Conservation (phyloP, 352 stramenopile genomes). For the Phytophthora pluvialis region DNA sequence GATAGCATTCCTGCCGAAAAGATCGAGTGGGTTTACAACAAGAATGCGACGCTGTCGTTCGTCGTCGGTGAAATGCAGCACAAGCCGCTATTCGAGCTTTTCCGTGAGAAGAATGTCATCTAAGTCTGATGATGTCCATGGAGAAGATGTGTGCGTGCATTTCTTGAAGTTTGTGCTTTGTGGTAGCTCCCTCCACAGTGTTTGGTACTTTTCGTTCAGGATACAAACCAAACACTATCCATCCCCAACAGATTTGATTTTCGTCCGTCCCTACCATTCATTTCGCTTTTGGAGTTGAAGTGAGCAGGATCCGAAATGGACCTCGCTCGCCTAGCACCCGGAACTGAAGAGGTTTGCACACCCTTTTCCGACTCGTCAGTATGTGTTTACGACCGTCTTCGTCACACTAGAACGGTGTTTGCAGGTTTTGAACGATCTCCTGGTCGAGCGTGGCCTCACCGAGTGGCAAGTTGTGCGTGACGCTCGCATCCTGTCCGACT, state of each 20-base stretch:
- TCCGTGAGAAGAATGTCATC: slow-evolving; percentile 64
- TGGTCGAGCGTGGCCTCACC: slow-evolving; percentile 40
- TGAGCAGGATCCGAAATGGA: slow-evolving; percentile 14
- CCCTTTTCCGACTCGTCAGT: background rate
- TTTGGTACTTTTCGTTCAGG: too few species aligned
- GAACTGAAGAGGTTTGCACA: slow-evolving; percentile 31
- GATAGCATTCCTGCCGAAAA: slow-evolving; percentile 76
- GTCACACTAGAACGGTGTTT: background rate
- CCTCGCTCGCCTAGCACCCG: slow-evolving; percentile 7
- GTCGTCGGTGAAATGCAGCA: slow-evolving; percentile 86
- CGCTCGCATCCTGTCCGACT: slow-evolving; percentile 22
- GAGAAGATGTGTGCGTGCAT: too few species aligned
- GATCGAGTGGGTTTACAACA: slow-evolving; percentile 90
- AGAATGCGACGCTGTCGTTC: slow-evolving; percentile 74
- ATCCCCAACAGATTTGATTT: too few species aligned
- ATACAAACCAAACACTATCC: too few species aligned
- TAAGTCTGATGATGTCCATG: too few species aligned
- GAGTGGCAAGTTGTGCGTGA: slow-evolving; percentile 40
- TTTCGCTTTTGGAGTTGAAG: slow-evolving; percentile 15
- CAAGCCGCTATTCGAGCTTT: slow-evolving; percentile 71
- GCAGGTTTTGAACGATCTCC: slow-evolving; percentile 58
- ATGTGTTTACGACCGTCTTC: background rate
- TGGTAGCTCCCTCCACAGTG: too few species aligned
- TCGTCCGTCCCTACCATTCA: background rate
- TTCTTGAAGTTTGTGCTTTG: too few species aligned